Percentiles rank a stretch among this genome's conserved stretches.
Evolutionary conservation across 139 green algal species (phyloP).

Genomic region (Eudorina sp.): DNA sequence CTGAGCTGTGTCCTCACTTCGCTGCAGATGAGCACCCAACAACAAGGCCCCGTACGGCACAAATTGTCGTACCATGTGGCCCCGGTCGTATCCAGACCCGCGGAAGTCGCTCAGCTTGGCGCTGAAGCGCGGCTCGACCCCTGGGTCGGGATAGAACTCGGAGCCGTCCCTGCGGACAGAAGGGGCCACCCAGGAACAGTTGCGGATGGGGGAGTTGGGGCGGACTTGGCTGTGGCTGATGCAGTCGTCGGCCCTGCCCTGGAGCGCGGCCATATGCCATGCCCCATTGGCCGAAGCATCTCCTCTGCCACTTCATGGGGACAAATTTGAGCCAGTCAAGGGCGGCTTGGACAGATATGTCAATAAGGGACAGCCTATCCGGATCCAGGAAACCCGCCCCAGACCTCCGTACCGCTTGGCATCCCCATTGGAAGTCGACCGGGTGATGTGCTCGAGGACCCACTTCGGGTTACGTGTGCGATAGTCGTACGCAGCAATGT

Average conservation of each 20-base stretch:
- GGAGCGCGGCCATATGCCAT: not conserved
- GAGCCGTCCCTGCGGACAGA: constrained; percentile 18
- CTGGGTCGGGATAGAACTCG: constrained; percentile 80
- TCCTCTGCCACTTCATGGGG: not conserved
- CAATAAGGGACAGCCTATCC: too few relatives aligned
- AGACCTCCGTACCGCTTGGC: constrained; percentile 60
- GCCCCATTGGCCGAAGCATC: not conserved
- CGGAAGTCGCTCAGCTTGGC: constrained; percentile 82
- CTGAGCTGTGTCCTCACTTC: too few relatives aligned
- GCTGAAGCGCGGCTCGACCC: constrained; percentile 78
- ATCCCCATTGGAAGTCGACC: constrained; percentile 49
- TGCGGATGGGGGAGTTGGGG: not conserved
- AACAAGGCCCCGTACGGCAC: not conserved
- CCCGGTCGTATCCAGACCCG: constrained; percentile 89
- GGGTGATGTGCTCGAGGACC: constrained; percentile 82
- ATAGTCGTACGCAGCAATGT: constrained; percentile 75
- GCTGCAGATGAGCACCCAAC: too few relatives aligned
- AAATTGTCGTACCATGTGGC: constrained; percentile 90
- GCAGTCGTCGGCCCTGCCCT: not conserved
- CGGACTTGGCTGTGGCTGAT: not conserved
- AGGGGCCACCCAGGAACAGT: not conserved
- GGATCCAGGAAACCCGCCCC: not conserved
- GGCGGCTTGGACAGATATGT: not conserved
- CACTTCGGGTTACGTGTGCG: constrained; percentile 84
- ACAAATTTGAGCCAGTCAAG: not conserved